Conservation (phyloP, 495 filamentous ascomycete genomes). For the Tetracladium marchalianum region DNA sequence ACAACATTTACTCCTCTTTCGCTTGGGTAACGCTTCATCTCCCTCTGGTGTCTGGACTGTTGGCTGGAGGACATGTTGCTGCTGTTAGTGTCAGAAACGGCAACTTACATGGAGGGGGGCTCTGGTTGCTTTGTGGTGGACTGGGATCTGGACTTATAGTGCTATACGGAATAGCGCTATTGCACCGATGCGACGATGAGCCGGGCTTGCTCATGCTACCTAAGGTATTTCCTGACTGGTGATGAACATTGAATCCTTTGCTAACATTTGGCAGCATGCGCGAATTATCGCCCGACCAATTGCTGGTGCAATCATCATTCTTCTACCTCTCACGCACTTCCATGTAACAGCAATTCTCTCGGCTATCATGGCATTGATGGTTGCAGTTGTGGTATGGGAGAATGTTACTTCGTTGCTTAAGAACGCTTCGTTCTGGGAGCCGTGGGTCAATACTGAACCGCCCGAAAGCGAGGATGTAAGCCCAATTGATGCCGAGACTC, state of each 20-base stretch:
- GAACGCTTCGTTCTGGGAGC: constrained; percentile 25
- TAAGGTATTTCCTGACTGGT: constrained; percentile 19
- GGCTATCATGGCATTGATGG: constrained; percentile 27
- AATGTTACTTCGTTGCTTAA: constrained; percentile 23
- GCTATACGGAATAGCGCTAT: constrained; percentile 26
- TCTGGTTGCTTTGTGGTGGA: constrained; percentile 6
- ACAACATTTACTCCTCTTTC: constrained; percentile 25
- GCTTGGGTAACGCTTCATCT: constrained; percentile 29
- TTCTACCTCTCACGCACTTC: constrained; percentile 23
- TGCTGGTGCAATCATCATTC: constrained; percentile 21
- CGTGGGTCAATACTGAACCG: constrained; percentile 25
- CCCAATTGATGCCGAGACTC: too few relatives aligned
- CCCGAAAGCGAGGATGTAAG: constrained; percentile 11
- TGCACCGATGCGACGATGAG: constrained; percentile 25
- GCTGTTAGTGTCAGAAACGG: constrained; percentile 9
- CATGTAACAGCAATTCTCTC: constrained; percentile 23
- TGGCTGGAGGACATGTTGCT: constrained; percentile 32
- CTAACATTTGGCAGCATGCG: constrained; percentile 9
- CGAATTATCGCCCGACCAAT: constrained; percentile 27
- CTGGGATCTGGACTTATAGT: constrained; percentile 24
- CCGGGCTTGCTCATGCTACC: constrained; percentile 14
- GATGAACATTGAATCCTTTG: neutral
- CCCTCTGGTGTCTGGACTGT: constrained; percentile 27
- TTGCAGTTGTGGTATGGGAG: constrained; percentile 25
- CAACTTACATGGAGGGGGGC: neutral